Conservation (phyloP, 179 eudicot genomes). For the Pouteria campechiana region DNA sequence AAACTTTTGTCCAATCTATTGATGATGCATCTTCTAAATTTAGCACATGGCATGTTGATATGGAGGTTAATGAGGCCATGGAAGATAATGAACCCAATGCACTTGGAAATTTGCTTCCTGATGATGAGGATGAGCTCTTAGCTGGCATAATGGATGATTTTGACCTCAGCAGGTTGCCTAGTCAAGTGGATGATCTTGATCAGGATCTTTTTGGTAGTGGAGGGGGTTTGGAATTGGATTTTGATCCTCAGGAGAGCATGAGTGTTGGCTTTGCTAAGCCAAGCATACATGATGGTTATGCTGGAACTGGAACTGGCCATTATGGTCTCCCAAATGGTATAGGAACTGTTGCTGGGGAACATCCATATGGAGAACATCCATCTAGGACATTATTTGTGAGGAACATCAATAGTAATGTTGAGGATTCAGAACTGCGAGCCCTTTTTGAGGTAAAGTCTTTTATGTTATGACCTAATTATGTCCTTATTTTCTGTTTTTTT, state of each 20-base stretch:
- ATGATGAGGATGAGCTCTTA: constrained; percentile 41
- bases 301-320: constrained; percentile 17
- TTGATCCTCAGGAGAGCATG: constrained; percentile 21
- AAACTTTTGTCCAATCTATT: constrained; percentile 16
- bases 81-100: constrained; percentile 18
- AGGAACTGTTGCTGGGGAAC: constrained; percentile 39
- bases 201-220: constrained; percentile 49
- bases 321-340: constrained; percentile 23
- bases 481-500: no score
- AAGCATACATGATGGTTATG: constrained; percentile 21
- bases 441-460: constrained; percentile 57
- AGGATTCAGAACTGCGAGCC: constrained; percentile 36
- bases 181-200: constrained; percentile 48
- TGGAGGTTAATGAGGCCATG: constrained; percentile 18
- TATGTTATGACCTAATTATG: no score
- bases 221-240: constrained; percentile 49
- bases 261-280: constrained; percentile 18
- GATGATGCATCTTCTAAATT: constrained; percentile 28
- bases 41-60: constrained; percentile 15
- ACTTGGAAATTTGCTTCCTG: constrained; percentile 37
- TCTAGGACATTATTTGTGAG: constrained; percentile 51
- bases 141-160: constrained; percentile 47
- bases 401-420: constrained; percentile 48
- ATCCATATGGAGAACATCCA: constrained; percentile 58
- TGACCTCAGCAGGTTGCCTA: constrained; percentile 35